Percentiles rank a stretch among this genome's conserved stretches.
Evolutionary conservation across 2,329 filamentous ascomycete genomes (phyloP).

Genomic region (Penicillium corylophilum): DNA sequence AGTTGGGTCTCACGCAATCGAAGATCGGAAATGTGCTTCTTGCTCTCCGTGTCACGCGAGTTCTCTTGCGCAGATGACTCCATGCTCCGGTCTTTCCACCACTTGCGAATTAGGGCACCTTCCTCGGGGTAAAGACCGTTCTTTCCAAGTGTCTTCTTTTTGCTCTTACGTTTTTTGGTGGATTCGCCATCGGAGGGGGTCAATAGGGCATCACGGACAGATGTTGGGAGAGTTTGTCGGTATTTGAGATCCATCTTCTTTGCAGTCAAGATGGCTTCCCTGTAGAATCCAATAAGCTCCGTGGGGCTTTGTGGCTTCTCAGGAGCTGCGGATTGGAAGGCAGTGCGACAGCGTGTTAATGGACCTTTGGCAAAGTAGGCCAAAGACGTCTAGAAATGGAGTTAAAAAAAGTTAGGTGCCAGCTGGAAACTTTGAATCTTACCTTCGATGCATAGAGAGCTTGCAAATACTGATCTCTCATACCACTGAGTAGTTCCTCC

Average conservation of each 20-base stretch:
- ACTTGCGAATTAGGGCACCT: conserved; percentile 42
- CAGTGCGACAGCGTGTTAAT: conserved; percentile 45
- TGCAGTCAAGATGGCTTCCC: conserved; percentile 43
- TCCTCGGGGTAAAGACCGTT: conserved; percentile 50
- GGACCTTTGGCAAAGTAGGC: conserved; percentile 55
- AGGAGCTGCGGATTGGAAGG: conserved; percentile 33
- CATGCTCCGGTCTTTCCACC: conserved; percentile 46
- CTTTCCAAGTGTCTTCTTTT: conserved; percentile 46
- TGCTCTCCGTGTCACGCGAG: conserved; percentile 39
- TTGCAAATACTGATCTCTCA: conserved; percentile 44
- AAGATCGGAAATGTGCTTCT: conserved; percentile 44
- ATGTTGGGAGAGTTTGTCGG: conserved; percentile 43
- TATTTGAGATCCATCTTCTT: conserved; percentile 52
- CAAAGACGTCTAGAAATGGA: conserved; percentile 42
- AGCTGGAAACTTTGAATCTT: conserved; percentile 1
- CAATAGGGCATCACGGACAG: conserved; percentile 39
- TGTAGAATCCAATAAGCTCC: conserved; percentile 40
- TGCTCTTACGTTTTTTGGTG: conserved; percentile 34
- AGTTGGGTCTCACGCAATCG: conserved; percentile 50
- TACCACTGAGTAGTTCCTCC: conserved; percentile 36
- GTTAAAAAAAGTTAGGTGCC: conserved; percentile 11
- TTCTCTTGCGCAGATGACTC: conserved; percentile 22
- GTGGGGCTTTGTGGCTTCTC: conserved; percentile 21
- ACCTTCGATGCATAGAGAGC: conserved; percentile 47
- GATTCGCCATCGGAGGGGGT: conserved; percentile 38